Evolutionary conservation across 352 stramenopile genomes (phyloP).

Genomic region (Phytophthora chlamydospora): DNA sequence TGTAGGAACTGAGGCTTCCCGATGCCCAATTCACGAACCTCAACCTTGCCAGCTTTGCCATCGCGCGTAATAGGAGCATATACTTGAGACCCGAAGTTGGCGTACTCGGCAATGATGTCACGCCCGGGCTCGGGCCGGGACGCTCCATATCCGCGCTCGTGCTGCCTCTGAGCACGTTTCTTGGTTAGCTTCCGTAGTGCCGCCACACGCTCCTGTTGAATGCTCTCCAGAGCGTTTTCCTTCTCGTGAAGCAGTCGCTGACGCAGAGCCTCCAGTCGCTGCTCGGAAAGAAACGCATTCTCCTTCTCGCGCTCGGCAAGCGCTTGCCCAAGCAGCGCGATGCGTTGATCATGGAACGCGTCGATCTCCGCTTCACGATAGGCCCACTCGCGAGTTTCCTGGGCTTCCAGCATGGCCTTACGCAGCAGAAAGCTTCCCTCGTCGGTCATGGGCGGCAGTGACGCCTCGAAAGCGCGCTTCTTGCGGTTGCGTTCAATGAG

Average conservation of each 20-base stretch:
- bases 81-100: constrained; percentile 79
- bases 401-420: constrained; percentile 92
- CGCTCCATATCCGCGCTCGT: constrained; percentile 22
- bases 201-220: constrained; percentile 88
- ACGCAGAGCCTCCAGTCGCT: constrained; percentile 89
- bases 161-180: constrained; percentile 66
- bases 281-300: constrained; percentile 91
- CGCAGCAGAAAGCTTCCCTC: constrained; percentile 91
- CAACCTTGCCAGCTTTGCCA: constrained; percentile 60
- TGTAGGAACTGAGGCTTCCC: constrained; percentile 56
- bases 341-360: constrained; percentile 74
- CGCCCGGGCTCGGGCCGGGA: constrained; percentile 49
- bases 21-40: constrained; percentile 65
- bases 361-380: constrained; percentile 92
- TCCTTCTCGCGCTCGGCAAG: constrained; percentile 90
- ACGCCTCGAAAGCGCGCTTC: constrained; percentile 86
- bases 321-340: constrained; percentile 80
- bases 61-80: constrained; percentile 81
- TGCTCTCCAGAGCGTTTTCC: constrained; percentile 73
- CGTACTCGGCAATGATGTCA: constrained; percentile 92
- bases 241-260: constrained; percentile 81
- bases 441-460: constrained; percentile 94
- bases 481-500: constrained; percentile 91
- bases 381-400: constrained; percentile 91
- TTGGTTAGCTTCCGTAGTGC: constrained; percentile 92